Evolutionary conservation across 2,329 filamentous ascomycete species (phyloP), one percentile per base, ranked within the genome.

Genomic region (Colletotrichum agaves): DNA sequence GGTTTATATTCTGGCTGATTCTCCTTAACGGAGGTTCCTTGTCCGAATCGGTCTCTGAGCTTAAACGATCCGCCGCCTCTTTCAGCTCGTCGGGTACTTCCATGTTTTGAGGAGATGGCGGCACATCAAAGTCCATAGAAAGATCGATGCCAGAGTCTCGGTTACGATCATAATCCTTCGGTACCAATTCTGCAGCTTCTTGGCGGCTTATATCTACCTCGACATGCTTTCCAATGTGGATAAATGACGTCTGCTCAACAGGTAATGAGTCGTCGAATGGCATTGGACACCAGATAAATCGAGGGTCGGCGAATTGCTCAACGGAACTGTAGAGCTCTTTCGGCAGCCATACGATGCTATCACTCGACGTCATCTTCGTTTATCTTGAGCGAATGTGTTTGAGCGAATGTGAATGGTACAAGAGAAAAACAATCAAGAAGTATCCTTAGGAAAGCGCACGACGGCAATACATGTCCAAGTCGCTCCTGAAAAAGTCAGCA

Each of bases 281-380:
- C 64, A 67, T 67, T 17, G 64, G 64, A 3, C 53, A 59, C 64
- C 64, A 67, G 44, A 67, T 55, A 8, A 52, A 67, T 21, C 61
- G 61, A 10, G 58, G 44, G 47, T 67, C 64, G 64, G 64, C 61
- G 13, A 67, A 64, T 4, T 50, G 61, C 46, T 67, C 53, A 2
- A 67, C 64, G 41, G 46, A 64, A 39, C 64, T 63, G 53, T 67
- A 67, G 46, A 67, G 49, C 50, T 66, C 50, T 37, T 69, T 69
- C 8, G 66, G 66, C 2, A 66, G 62, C 66, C 62, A 66, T 6
- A 69, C 62, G 23, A 69, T 27, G 11, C 62, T 66, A n/a, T 66
- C 55, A 17, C 56, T 61, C 17, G 62, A 13, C 62, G 58, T 64
- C 41, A 59, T 59, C 15, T 35, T 50, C 5, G 23, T 27, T 27